Evolutionary conservation across 148 eudicot species (phyloP).

Genomic region (Tetragonia tetragonoides): DNA sequence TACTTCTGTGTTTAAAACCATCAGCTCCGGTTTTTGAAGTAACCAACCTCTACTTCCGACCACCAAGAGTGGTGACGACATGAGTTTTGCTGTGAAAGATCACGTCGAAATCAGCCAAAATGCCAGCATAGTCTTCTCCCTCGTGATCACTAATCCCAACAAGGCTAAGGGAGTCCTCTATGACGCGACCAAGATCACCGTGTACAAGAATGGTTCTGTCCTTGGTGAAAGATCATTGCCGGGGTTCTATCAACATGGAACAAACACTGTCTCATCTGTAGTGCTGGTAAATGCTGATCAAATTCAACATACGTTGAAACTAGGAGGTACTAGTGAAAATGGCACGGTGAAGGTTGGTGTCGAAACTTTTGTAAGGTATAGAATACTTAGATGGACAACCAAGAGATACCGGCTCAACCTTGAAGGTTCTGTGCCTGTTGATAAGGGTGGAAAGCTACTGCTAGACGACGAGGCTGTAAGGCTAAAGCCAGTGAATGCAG

Average conservation of each 20-base stretch:
- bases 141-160: constrained; percentile 23
- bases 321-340: neutral
- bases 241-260: constrained; percentile 14
- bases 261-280: neutral
- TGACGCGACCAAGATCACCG: constrained; percentile 6
- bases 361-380: constrained; percentile 24
- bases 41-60: neutral
- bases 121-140: constrained; percentile 9
- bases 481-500: constrained; percentile 5
- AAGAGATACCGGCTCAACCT: constrained; percentile 15
- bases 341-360: constrained; percentile 12
- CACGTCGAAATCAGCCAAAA: neutral
- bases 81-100: neutral
- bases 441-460: neutral
- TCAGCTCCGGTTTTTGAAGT: constrained; percentile 13
- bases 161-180: constrained; percentile 17
- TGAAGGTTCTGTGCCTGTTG: constrained; percentile 23
- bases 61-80: neutral
- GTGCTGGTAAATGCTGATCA: constrained; percentile 22
- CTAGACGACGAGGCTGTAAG: constrained; percentile 11
- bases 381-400: constrained; percentile 19
- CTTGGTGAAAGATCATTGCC: constrained; percentile 3
- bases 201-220: constrained; percentile 22
- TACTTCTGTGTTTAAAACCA: constrained; percentile 10
- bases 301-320: constrained; percentile 3